Evolutionary conservation across 495 filamentous ascomycete genomes (phyloP).

Genomic region (Penicillium bovifimosum): DNA sequence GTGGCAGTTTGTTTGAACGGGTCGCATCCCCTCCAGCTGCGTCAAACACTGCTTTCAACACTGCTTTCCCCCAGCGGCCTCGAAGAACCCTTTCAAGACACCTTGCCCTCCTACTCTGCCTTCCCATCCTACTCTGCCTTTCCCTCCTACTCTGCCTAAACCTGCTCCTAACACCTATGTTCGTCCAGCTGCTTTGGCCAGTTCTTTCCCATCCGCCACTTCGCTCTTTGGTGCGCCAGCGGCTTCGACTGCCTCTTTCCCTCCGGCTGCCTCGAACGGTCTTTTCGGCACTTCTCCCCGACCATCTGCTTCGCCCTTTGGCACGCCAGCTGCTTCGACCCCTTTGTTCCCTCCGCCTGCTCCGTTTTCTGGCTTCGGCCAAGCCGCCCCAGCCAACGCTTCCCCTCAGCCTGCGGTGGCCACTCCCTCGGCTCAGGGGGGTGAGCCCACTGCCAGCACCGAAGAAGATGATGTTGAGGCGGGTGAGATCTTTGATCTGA

Average conservation of each 20-base stretch:
- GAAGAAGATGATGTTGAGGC: conserved; percentile 51
- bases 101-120: too few species aligned
- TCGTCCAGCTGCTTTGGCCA: too few species aligned
- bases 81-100: too few species aligned
- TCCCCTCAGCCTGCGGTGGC: conserved; percentile 3
- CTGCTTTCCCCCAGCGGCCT: too few species aligned
- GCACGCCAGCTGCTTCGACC: conserved; percentile 25
- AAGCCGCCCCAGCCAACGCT: conserved; percentile 39
- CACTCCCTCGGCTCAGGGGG: conserved; percentile 27
- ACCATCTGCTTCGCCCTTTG: too few species aligned
- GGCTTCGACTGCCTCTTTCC: conserved; percentile 17
- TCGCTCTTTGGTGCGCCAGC: too few species aligned
- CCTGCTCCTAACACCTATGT: too few species aligned
- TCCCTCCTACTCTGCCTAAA: too few species aligned
- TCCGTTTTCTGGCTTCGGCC: conserved; percentile 20
- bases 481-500: conserved; percentile 53
- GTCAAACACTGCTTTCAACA: too few species aligned
- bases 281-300: background rate
- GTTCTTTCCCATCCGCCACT: too few species aligned
- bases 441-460: conserved; percentile 42
- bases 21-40: conserved; percentile 26
- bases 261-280: conserved; percentile 13
- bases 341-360: conserved; percentile 45
- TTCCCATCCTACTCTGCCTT: too few species aligned
- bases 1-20: conserved; percentile 55